A percentile compares a stretch with the other conserved stretches of the same genome.
These are phyloP conservation scores for Polyrhizophydium stewartii DNA, from an alignment of 371 early-diverging fungal species.

Conservation along the genomic window DNA sequence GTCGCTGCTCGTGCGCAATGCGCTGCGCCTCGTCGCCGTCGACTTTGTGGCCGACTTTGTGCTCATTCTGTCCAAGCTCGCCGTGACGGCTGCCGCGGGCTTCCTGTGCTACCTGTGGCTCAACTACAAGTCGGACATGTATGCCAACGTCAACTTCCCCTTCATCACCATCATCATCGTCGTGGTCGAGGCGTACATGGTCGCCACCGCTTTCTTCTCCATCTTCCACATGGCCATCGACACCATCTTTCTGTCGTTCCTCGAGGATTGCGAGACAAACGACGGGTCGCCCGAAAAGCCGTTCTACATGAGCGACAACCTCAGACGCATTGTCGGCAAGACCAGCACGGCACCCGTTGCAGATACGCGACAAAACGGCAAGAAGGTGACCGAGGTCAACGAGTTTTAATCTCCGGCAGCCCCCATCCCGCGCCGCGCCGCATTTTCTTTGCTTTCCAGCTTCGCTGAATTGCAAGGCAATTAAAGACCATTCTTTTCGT, in stretches of 20 bases:
- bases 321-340: constrained; percentile 21
- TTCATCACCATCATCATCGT: constrained; percentile 16
- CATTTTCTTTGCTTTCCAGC: too few species aligned
- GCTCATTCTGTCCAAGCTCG: constrained; percentile 19
- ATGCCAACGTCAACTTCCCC: constrained; percentile 15
- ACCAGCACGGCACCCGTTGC: too few species aligned
- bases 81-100: constrained; percentile 15
- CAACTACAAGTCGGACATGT: constrained; percentile 10
- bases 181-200: constrained; percentile 26
- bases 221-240: constrained; percentile 46
- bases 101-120: constrained; percentile 16
- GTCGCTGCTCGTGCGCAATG: constrained; percentile 30
- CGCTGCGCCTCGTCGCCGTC: constrained; percentile 21
- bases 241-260: constrained; percentile 51
- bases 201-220: constrained; percentile 36
- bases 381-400: too few species aligned
- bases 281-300: constrained; percentile 45
- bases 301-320: constrained; percentile 32
- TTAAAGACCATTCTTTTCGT: too few species aligned
- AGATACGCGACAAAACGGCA: too few species aligned
- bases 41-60: constrained; percentile 27
- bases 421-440: too few species aligned
- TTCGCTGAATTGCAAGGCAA: too few species aligned
- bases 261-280: constrained; percentile 48
- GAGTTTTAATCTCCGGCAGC: too few species aligned